Evolutionary conservation across 2,329 filamentous ascomycete species (phyloP).

Genomic region (Fusarium sp.): DNA sequence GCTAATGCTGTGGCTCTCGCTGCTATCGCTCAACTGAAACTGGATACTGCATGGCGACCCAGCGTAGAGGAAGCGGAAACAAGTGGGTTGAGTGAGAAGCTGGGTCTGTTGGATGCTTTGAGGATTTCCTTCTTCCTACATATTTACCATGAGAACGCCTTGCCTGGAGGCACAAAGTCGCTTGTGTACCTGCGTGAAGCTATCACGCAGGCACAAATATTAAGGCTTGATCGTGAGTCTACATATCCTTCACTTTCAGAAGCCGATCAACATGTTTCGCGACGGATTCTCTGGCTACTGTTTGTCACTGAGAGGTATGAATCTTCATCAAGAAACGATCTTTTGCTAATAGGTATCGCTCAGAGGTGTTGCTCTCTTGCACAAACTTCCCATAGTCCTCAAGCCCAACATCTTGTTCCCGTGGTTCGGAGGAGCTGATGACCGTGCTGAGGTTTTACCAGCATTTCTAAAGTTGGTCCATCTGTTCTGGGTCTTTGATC

Average conservation of each 20-base stretch:
- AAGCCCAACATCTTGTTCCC: conserved; percentile 52
- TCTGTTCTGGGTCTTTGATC: conserved; percentile 60
- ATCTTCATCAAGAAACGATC: neutral
- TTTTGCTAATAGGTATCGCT: conserved; percentile 2
- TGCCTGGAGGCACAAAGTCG: conserved; percentile 56
- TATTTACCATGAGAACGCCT: conserved; percentile 60
- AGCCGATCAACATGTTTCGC: conserved; percentile 55
- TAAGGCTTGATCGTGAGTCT: conserved; percentile 56
- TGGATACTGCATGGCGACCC: conserved; percentile 45
- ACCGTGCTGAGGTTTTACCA: conserved; percentile 55
- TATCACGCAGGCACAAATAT: conserved; percentile 61
- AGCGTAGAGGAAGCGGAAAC: conserved; percentile 41
- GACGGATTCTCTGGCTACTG: conserved; percentile 57
- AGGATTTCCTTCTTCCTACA: conserved; percentile 61
- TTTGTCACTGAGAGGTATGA: conserved; percentile 56
- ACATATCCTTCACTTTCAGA: conserved; percentile 49
- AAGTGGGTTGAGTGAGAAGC: conserved; percentile 41
- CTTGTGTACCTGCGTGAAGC: conserved; percentile 60
- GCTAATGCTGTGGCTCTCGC: conserved; percentile 58
- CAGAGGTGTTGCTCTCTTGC: conserved; percentile 59
- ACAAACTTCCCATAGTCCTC: conserved; percentile 58
- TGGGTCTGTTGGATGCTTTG: conserved; percentile 52
- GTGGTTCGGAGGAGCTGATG: conserved; percentile 47
- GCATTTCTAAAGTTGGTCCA: conserved; percentile 60
- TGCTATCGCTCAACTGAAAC: conserved; percentile 58